phyloP scores from a whole-genome alignment of 1,139 yeast species.

The Hyphopichia fennica region DNA sequence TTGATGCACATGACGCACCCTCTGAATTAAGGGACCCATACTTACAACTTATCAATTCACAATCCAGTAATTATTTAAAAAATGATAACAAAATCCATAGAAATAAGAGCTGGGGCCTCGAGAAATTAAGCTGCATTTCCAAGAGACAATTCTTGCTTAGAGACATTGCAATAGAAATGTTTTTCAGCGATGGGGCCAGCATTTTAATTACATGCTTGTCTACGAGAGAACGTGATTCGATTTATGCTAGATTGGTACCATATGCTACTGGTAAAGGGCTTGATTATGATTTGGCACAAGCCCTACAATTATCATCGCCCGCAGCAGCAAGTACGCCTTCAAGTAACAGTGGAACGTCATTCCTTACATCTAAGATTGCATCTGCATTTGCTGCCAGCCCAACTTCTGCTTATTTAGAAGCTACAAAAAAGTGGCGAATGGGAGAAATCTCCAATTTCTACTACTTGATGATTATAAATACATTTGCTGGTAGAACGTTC shows the following conservation, averaged over 20 bases:
- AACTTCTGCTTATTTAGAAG: conserved; percentile 37
- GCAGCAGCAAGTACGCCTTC: conserved; percentile 12
- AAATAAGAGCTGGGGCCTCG: conserved; percentile 56
- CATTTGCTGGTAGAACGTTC: conserved; percentile 82
- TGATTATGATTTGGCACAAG: conserved; percentile 53
- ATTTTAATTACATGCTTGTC: conserved; percentile 58
- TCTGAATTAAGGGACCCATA: conserved; percentile 62
- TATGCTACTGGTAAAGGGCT: conserved; percentile 48
- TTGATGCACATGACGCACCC: conserved; percentile 70
- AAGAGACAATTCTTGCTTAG: conserved; percentile 73
- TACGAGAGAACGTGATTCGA: conserved; percentile 52
- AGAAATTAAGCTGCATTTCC: conserved; percentile 59
- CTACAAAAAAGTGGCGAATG: conserved; percentile 68
- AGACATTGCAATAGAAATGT: conserved; percentile 77
- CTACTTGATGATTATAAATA: conserved; percentile 74
- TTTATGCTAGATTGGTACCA: conserved; percentile 48
- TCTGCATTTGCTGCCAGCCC: conserved; percentile 33
- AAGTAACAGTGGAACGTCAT: conserved; percentile 13
- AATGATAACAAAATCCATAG: conserved; percentile 35
- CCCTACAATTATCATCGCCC: conserved; percentile 41
- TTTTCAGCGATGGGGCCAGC: conserved; percentile 71
- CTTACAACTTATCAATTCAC: conserved; percentile 53
- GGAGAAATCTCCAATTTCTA: conserved; percentile 82
- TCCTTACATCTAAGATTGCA: conserved; percentile 32
- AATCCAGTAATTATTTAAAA: conserved; percentile 21